Evolutionary conservation across 2,329 filamentous ascomycete genomes (phyloP).

Genomic region (Hymenoscyphus fructigenus): DNA sequence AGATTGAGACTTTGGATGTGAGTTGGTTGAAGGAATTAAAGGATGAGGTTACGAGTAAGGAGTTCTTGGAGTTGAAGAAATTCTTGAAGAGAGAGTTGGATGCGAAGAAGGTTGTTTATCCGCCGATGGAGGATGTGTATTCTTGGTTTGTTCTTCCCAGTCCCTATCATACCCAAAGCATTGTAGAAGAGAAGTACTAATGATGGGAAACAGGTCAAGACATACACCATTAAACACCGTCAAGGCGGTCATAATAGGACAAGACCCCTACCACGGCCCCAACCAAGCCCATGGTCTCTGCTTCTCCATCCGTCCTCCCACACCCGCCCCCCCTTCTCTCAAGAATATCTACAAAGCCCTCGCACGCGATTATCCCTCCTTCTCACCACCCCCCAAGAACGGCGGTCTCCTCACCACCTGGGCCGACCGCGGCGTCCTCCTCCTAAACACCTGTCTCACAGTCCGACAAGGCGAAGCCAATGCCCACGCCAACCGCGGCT

Average conservation of each 20-base stretch:
- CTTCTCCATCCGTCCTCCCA: constrained; percentile 91
- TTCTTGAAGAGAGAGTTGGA: constrained; percentile 80
- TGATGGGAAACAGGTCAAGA: constrained; percentile 66
- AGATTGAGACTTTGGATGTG: constrained; percentile 88
- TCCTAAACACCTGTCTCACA: constrained; percentile 93
- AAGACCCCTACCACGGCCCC: constrained; percentile 94
- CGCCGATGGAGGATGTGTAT: constrained; percentile 85
- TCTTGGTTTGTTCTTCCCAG: constrained; percentile 66
- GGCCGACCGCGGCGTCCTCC: constrained; percentile 88
- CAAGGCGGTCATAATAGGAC: constrained; percentile 90
- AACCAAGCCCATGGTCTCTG: constrained; percentile 96
- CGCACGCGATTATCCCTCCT: constrained; percentile 82
- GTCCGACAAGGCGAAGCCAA: constrained; percentile 88
- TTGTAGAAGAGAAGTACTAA: not conserved
- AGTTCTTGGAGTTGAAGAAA: constrained; percentile 84
- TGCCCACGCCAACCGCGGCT: constrained; percentile 80
- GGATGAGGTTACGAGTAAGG: constrained; percentile 74
- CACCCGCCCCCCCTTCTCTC: constrained; percentile 82
- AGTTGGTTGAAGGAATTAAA: constrained; percentile 90
- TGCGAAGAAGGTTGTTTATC: constrained; percentile 77
- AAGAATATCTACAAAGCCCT: constrained; percentile 91
- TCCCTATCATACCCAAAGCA: constrained; percentile 11
- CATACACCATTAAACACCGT: constrained; percentile 86
- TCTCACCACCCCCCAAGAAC: constrained; percentile 71
- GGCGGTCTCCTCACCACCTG: constrained; percentile 86